Conservation (phyloP, 192 early-diverging fungal genomes). For the Podila epigama region DNA sequence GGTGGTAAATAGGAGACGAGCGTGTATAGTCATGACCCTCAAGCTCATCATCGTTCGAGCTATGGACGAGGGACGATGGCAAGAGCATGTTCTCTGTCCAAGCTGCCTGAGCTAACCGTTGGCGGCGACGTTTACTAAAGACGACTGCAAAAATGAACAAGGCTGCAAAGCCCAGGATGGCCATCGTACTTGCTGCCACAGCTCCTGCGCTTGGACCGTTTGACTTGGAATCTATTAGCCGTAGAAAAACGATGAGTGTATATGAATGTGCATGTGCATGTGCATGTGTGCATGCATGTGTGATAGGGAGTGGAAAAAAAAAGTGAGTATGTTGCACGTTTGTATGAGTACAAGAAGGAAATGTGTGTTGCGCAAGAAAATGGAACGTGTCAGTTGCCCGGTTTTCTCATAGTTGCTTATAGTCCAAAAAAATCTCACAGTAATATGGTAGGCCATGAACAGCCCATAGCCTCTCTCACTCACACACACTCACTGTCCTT, state of each 20-base stretch:
- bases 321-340: no score
- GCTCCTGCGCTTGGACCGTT: constrained; percentile 5
- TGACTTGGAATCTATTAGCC: neutral
- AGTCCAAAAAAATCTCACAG: no score
- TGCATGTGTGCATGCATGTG: no score
- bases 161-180: constrained; percentile 8
- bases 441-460: no score
- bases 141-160: constrained; percentile 21
- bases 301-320: no score
- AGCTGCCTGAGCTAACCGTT: constrained; percentile 17
- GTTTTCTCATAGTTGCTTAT: no score
- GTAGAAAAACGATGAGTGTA: neutral
- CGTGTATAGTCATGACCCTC: constrained; percentile 39
- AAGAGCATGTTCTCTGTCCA: constrained; percentile 44
- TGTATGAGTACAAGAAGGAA: no score
- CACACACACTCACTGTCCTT: constrained; percentile 4
- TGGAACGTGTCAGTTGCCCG: no score
- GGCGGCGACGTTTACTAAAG: constrained; percentile 28
- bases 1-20: constrained; percentile 14
- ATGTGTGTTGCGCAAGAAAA: no score
- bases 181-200: constrained; percentile 17
- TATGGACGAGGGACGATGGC: constrained; percentile 22
- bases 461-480: constrained; percentile 35
- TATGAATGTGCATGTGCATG: neutral
- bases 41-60: constrained; percentile 30